These are phyloP conservation scores for Mangifera indica DNA, from an alignment of 345 rosid species.

Conservation along the genomic window DNA sequence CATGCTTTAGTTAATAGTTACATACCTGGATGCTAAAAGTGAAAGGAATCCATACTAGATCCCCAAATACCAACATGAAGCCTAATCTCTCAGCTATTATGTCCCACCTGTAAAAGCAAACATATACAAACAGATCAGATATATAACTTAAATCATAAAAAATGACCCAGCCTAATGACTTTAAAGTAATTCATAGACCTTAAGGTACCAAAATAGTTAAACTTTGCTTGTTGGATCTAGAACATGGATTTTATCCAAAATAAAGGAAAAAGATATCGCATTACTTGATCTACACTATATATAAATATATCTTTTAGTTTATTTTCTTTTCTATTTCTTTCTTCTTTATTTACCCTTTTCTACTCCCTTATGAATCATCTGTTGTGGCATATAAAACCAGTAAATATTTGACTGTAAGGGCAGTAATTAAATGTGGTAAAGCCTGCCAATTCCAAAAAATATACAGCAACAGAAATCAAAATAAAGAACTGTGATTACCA, in stretches of 20 bases:
- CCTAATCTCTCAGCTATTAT: slow-evolving; percentile 94
- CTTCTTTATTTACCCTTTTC: neutral
- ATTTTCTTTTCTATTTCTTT: neutral
- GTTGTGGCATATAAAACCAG: neutral
- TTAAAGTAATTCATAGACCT: neutral
- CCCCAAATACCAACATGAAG: slow-evolving; percentile 96
- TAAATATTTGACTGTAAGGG: neutral
- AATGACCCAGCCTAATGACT: slow-evolving; percentile 8
- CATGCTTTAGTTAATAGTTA: slow-evolving; percentile 17
- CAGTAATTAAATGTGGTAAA: neutral
- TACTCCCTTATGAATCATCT: neutral
- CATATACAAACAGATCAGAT: neutral
- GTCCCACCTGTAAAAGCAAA: slow-evolving; percentile 65
- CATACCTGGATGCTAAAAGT: slow-evolving; percentile 93
- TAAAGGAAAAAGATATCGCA: neutral
- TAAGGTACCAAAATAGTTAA: neutral
- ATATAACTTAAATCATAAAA: neutral
- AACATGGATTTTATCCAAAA: neutral
- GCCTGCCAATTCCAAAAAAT: neutral
- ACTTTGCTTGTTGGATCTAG: neutral
- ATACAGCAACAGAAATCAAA: neutral
- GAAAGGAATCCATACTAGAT: slow-evolving; percentile 93
- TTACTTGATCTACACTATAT: neutral
- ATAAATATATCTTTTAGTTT: neutral
- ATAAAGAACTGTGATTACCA: neutral